A percentile compares a stretch with the other conserved stretches of the same genome.
phyloP scores from a whole-genome alignment of 208 protist genomes.

The Wallacemonas rigidus region DNA sequence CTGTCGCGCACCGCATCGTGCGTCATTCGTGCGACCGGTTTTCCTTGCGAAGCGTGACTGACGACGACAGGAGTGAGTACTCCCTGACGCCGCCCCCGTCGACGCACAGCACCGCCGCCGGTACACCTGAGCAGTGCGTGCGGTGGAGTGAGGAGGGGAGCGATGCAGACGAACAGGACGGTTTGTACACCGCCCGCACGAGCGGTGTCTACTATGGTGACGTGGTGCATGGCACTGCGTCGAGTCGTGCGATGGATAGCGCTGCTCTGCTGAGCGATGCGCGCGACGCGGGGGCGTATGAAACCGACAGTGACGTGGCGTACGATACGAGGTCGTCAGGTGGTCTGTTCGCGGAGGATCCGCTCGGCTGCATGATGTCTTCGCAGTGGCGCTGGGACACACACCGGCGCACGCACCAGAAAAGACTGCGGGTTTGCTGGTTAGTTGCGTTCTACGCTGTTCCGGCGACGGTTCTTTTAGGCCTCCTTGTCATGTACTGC shows the following conservation, averaged over 20 bases:
- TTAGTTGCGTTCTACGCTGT: not conserved
- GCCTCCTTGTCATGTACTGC: not conserved
- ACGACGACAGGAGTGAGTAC: constrained; percentile 23
- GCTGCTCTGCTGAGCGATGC: not conserved
- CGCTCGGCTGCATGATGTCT: not conserved
- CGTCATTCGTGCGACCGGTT: constrained; percentile 42
- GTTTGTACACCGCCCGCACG: constrained; percentile 28
- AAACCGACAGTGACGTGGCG: not conserved
- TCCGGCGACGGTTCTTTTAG: not conserved
- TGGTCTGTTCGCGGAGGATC: not conserved
- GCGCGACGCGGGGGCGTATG: not conserved
- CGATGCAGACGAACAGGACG: not conserved
- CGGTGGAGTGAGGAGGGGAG: not conserved
- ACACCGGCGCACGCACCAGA: not conserved
- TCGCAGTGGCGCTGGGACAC: not conserved
- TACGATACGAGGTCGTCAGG: constrained; percentile 1
- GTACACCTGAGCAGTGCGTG: constrained; percentile 12
- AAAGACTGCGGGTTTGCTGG: not conserved
- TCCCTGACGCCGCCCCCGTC: constrained; percentile 8
- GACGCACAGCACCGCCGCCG: not conserved
- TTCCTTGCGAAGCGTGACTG: constrained; percentile 35
- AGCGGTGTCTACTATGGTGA: constrained; percentile 66
- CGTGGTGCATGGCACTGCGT: constrained; percentile 21
- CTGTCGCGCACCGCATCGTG: constrained; percentile 43
- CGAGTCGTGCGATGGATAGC: not conserved